phyloP scores from a whole-genome alignment of 352 stramenopile species.

The Phytophthora tentaculata region DNA sequence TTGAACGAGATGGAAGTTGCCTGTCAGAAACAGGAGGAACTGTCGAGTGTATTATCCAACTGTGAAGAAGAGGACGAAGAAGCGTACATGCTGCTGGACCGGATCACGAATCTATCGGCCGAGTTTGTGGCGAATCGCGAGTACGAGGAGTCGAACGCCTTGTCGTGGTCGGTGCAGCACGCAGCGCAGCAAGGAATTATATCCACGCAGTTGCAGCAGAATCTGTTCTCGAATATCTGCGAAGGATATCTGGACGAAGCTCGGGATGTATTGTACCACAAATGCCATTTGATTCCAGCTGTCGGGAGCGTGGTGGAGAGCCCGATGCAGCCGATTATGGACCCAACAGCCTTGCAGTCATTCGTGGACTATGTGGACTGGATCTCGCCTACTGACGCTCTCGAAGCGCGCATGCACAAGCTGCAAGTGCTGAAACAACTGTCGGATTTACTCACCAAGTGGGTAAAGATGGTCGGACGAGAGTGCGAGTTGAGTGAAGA shows the following conservation, averaged over 20 bases:
- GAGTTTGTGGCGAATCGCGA: constrained; percentile 76
- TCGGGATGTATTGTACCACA: constrained; percentile 84
- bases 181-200: constrained; percentile 69
- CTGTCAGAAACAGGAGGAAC: constrained; percentile 56
- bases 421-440: constrained; percentile 71
- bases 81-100: constrained; percentile 67
- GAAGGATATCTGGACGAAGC: constrained; percentile 68
- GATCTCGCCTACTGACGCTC: constrained; percentile 58
- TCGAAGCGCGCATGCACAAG: constrained; percentile 65
- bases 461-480: constrained; percentile 78
- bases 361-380: constrained; percentile 67
- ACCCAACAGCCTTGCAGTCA: constrained; percentile 38
- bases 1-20: constrained; percentile 32
- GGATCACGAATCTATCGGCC: constrained; percentile 63
- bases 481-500: constrained; percentile 73
- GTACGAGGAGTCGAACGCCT: constrained; percentile 71
- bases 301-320: constrained; percentile 70
- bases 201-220: constrained; percentile 71
- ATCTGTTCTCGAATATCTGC: constrained; percentile 65
- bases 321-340: constrained; percentile 41
- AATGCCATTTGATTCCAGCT: constrained; percentile 76
- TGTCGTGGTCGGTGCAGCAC: constrained; percentile 78
- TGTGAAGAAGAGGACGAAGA: constrained; percentile 73
- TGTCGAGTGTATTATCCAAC: constrained; percentile 59
- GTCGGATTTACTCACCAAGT: constrained; percentile 75